A percentile compares a stretch with the other conserved stretches of the same genome.
phyloP scores from a whole-genome alignment of 1,284 basidiomycete genomes.

The Sporisorium exsertum region DNA sequence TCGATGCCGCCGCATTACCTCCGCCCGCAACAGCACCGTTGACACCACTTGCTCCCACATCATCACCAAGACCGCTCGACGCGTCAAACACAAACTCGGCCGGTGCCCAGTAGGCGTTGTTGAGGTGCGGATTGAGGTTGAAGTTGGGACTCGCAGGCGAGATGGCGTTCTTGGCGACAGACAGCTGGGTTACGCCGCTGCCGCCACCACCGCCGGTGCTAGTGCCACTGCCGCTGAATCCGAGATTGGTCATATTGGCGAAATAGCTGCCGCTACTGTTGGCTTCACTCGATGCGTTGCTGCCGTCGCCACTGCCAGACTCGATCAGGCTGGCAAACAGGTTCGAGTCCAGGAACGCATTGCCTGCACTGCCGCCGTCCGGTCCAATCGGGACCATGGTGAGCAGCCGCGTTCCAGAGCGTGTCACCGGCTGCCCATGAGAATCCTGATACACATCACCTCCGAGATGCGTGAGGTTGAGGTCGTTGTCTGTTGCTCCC shows the following conservation, averaged over 20 bases:
- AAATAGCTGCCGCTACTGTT: slow-evolving; percentile 2
- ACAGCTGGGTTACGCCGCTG: slow-evolving; percentile 15
- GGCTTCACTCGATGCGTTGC: background rate
- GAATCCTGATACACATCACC: slow-evolving; percentile 57
- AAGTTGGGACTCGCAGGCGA: slow-evolving; percentile 36
- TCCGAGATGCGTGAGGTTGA: slow-evolving; percentile 52
- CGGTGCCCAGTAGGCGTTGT: slow-evolving; percentile 52
- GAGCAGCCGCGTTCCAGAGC: slow-evolving; percentile 51
- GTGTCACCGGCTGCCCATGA: slow-evolving; percentile 48
- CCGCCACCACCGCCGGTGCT: background rate
- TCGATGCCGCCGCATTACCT: background rate
- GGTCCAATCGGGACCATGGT: slow-evolving; percentile 55
- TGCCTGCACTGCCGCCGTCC: slow-evolving; percentile 17
- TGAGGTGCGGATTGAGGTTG: slow-evolving; percentile 59
- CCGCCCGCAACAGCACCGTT: slow-evolving; percentile 5
- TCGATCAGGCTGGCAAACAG: slow-evolving; percentile 16
- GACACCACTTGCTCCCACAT: background rate
- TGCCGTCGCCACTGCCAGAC: slow-evolving; percentile 1
- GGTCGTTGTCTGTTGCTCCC: background rate
- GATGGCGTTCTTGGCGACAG: slow-evolving; percentile 40
- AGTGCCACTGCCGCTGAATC: no score
- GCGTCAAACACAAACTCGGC: slow-evolving; percentile 30
- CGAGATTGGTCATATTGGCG: no score
- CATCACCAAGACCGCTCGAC: background rate
- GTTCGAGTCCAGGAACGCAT: slow-evolving; percentile 36